Conservation (phyloP, 202 grass and related monocot genomes). For the Digitaria exilis region DNA sequence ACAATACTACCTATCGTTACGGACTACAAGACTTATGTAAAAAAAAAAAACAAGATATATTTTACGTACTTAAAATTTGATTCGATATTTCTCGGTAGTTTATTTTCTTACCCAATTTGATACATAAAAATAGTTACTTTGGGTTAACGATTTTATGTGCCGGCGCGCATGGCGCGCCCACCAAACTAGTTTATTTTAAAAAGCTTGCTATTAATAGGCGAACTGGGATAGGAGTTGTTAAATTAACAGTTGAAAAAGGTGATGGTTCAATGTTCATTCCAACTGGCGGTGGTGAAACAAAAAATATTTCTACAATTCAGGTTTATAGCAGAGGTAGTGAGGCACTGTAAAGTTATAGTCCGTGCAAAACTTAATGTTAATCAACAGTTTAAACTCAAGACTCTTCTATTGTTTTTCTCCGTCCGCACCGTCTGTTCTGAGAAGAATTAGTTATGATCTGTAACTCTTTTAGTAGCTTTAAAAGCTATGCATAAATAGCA, state of each 20-base stretch:
- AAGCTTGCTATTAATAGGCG: constrained; percentile 61
- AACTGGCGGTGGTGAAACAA: constrained; percentile 77
- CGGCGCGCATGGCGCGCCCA: too few species aligned
- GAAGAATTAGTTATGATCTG: background rate
- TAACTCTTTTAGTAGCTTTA: constrained; percentile 6
- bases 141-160: too few species aligned
- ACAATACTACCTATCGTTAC: too few species aligned
- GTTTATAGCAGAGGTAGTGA: constrained; percentile 35
- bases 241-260: constrained; percentile 90
- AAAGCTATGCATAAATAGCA: constrained; percentile 3
- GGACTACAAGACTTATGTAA: too few species aligned
- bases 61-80: too few species aligned
- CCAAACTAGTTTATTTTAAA: constrained; percentile 56
- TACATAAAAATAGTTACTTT: too few species aligned
- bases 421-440: background rate
- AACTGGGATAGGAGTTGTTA: constrained; percentile 85
- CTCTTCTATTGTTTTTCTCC: background rate
- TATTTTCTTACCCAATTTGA: too few species aligned
- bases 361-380: background rate
- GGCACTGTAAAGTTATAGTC: background rate
- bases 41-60: too few species aligned
- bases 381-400: background rate
- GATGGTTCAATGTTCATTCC: constrained; percentile 88
- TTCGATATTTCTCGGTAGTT: too few species aligned
- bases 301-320: constrained; percentile 79